Conservation (phyloP, 495 filamentous ascomycete genomes). For the Podospora anserina region DNA sequence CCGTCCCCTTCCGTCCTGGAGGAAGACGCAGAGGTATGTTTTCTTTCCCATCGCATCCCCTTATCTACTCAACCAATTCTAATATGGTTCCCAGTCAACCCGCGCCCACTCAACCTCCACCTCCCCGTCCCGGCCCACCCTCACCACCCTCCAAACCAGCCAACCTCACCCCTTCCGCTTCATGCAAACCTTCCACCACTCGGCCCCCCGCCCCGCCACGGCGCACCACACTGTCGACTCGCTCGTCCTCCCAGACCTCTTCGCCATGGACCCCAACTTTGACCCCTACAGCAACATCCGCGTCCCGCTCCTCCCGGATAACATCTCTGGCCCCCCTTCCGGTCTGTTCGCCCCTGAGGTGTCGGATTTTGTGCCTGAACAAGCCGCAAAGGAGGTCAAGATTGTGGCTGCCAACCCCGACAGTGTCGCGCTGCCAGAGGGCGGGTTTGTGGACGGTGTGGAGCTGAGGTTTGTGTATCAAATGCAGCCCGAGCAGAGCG, state of each 20-base stretch:
- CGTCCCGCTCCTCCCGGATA: constrained; percentile 48
- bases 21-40: constrained; percentile 25
- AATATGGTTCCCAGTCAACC: constrained; percentile 4
- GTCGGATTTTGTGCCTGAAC: constrained; percentile 33
- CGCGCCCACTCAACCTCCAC: constrained; percentile 24
- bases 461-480: constrained; percentile 45
- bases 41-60: not conserved
- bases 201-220: constrained; percentile 30
- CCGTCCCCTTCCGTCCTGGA: constrained; percentile 13
- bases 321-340: constrained; percentile 24
- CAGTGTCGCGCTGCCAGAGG: constrained; percentile 39
- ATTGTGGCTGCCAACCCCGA: constrained; percentile 47
- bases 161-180: constrained; percentile 36
- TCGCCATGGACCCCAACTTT: constrained; percentile 16
- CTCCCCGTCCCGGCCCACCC: constrained; percentile 28
- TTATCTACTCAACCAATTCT: not conserved
- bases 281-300: constrained; percentile 43
- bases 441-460: constrained; percentile 47
- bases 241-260: constrained; percentile 39
- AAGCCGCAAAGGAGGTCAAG: constrained; percentile 31
- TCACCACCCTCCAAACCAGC: constrained; percentile 18
- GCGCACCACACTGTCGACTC: constrained; percentile 38
- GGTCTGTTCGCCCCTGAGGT: constrained; percentile 27
- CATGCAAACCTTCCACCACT: constrained; percentile 51
- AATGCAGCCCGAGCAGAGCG: constrained; percentile 15